phyloP scores from a whole-genome alignment of 306 rosid genomes.

The Quercus dentata region DNA sequence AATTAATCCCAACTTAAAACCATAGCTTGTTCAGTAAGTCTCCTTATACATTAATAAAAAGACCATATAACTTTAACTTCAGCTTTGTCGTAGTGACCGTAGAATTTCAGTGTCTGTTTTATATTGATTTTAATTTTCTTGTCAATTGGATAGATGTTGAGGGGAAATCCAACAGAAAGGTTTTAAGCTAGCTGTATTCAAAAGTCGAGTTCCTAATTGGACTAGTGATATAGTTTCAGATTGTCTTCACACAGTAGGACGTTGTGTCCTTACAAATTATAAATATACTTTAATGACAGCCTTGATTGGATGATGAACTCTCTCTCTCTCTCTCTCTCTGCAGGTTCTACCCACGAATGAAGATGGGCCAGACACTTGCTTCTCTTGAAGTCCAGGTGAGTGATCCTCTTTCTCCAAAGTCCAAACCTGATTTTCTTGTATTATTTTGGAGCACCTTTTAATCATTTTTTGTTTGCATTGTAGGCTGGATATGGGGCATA shows the following conservation, averaged over 20 bases:
- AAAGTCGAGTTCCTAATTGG: not conserved
- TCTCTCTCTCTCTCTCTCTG: conserved; percentile 4
- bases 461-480: conserved; percentile 17
- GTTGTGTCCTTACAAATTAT: not conserved
- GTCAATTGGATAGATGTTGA: not conserved
- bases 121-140: not conserved
- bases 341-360: conserved; percentile 78
- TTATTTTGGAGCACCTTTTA: conserved; percentile 8
- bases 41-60: too few relatives aligned
- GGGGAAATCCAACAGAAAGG: not conserved
- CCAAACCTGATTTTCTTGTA: conserved; percentile 3
- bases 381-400: conserved; percentile 68
- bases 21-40: not conserved
- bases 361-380: conserved; percentile 55
- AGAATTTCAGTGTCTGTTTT: not conserved
- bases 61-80: not conserved
- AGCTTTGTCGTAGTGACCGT: not conserved
- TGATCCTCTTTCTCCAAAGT: conserved; percentile 24
- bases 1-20: not conserved
- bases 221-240: not conserved
- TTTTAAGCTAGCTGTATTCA: not conserved
- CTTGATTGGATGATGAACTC: conserved; percentile 6
- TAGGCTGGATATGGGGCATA: conserved; percentile 86
- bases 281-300: not conserved
- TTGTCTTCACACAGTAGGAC: not conserved